Evolutionary conservation across 331 rosid species (phyloP).

Genomic region (Prunus yedoensis): DNA sequence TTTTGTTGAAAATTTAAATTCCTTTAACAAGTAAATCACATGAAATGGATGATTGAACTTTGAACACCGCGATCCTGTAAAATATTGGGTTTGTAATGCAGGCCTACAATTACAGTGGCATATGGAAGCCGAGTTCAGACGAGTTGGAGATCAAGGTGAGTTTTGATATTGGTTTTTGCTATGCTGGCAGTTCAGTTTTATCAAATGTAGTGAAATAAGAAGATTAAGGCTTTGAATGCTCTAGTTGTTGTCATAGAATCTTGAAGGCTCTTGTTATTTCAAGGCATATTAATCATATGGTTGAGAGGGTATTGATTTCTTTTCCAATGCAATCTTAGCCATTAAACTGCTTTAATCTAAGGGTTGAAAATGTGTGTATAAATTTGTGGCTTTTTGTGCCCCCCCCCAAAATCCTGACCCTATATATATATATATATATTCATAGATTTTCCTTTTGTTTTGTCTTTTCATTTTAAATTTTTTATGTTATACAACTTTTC

Average conservation of each 20-base stretch:
- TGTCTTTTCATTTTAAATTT: neutral
- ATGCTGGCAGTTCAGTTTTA: neutral
- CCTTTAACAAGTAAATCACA: neutral
- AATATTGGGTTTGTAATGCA: neutral
- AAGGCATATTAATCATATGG: too few species aligned
- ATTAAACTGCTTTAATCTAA: too few species aligned
- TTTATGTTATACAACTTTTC: neutral
- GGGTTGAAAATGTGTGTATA: too few species aligned
- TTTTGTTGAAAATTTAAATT: neutral
- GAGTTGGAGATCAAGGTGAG: neutral
- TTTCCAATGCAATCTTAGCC: too few species aligned
- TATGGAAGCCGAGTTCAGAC: neutral
- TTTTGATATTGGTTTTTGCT: neutral
- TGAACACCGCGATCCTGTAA: neutral
- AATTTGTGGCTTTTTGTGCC: too few species aligned
- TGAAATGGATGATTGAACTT: neutral
- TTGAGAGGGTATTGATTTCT: too few species aligned
- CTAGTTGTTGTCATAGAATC: too few species aligned
- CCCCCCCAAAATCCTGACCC: too few species aligned
- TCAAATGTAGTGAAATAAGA: neutral
- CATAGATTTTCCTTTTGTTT: neutral
- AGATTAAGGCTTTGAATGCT: neutral
- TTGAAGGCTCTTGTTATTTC: too few species aligned
- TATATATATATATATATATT: neutral
- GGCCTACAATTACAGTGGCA: neutral